These are phyloP conservation scores for Helotiales sp. DNA, from an alignment of 2,329 filamentous ascomycete genomes.

Conservation along the genomic window DNA sequence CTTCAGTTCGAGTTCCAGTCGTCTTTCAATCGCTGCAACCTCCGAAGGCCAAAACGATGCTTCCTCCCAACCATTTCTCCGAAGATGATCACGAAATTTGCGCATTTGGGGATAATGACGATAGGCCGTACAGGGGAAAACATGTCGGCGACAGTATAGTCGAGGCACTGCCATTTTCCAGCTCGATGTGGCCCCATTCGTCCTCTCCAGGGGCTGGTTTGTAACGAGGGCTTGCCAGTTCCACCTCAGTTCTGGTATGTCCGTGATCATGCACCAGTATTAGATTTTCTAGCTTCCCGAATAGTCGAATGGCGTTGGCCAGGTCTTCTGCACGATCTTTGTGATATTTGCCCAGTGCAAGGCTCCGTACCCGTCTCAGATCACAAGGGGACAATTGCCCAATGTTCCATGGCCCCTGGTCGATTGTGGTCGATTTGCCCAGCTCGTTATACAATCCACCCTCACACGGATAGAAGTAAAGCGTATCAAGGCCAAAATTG, in stretches of 20 bases:
- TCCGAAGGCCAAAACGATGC: background rate
- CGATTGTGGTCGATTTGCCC: background rate
- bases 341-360: background rate
- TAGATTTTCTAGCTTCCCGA: background rate
- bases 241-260: background rate
- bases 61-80: background rate
- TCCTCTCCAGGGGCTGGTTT: background rate
- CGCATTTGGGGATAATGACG: background rate
- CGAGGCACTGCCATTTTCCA: background rate
- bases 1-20: background rate
- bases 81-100: background rate
- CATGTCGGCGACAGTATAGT: background rate
- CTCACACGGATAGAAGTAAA: background rate
- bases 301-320: background rate
- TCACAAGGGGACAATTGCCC: background rate
- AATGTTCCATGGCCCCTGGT: background rate
- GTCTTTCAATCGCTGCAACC: background rate
- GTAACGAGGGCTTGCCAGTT: background rate
- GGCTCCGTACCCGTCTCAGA: background rate
- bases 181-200: background rate
- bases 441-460: background rate
- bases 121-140: background rate
- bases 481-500: background rate
- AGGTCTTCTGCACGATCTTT: background rate
- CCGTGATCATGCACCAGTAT: background rate